Evolutionary conservation across 805 yeast genomes (phyloP), one percentile per base, ranked within the genome.

Genomic region (Wickerhamomyces chaumierensis): DNA sequence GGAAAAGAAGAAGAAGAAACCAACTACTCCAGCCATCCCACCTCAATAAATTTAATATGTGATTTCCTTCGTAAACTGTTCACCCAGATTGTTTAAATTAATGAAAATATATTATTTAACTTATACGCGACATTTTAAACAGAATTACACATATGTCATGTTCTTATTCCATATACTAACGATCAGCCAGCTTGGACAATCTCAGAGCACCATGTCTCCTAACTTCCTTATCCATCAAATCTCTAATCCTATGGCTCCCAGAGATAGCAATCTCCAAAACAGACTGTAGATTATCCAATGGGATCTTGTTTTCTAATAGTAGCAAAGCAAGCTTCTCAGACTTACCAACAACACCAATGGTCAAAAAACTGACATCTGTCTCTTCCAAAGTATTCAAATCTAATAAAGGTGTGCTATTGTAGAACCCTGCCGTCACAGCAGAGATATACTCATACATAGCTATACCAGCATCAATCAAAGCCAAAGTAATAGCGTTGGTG

Each of bases 381-480:
- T 86, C 96, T 58, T 92, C 98, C 43, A 83, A 55, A 9, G 78
- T 67, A 56, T 84, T 86, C 42, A 88, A 70, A 56, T 90, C 98
- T 36, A 92, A 64, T 41, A 92, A 62, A 13, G 95, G 87, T 34
- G 73, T 78, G n/a, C 63, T 61, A 48, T 85, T 95, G 50, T 75
- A 78, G 17, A 84, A 60, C 0, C 96, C 96, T 5, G 87, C 82
- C 21, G 81, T 71, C 14, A 85, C 72, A 1, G 94, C 77, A 39
- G 86, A 73, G 14, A 90, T 81, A 55, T 85, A 88, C 56, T 92
- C 97, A 53, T 81, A 82, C 81, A 92, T 79, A 5, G 96, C 81
- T 35, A 92, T 79, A 36, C 97, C 97, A 2, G 97, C 96, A 60
- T 92, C 97, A 27, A 92, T 76, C 34, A 92, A 66, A 0, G 95